These are phyloP conservation scores for Teunomyces panamensis DNA, from an alignment of 805 yeast genomes.

Conservation along the genomic window DNA sequence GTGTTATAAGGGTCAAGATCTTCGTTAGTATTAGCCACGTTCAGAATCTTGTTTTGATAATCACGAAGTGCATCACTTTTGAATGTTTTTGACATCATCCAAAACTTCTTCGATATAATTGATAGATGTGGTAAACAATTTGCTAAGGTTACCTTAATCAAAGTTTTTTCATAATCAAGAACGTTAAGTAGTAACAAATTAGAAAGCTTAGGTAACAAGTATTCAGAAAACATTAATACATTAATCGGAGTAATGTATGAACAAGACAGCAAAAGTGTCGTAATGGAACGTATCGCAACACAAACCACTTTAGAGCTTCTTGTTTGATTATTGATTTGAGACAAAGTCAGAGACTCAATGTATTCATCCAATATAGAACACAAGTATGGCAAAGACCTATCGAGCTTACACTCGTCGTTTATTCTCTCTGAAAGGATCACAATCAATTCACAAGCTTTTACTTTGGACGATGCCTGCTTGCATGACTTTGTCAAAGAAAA, in stretches of 20 bases:
- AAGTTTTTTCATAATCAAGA: slow-evolving; percentile 22
- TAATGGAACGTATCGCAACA: slow-evolving; percentile 59
- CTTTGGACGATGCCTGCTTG: slow-evolving; percentile 54
- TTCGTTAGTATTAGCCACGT: background rate
- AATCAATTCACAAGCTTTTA: slow-evolving; percentile 73
- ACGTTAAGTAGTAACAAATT: slow-evolving; percentile 23
- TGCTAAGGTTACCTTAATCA: slow-evolving; percentile 64
- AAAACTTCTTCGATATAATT: slow-evolving; percentile 56
- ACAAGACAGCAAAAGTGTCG: slow-evolving; percentile 66
- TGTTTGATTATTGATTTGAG: background rate
- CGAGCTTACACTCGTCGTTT: slow-evolving; percentile 81
- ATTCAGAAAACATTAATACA: slow-evolving; percentile 75
- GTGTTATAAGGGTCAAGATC: slow-evolving; percentile 17
- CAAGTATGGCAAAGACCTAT: slow-evolving; percentile 79
- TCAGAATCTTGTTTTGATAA: background rate
- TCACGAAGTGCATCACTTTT: slow-evolving; percentile 18
- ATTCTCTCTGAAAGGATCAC: slow-evolving; percentile 72
- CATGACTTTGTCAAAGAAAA: slow-evolving; percentile 62
- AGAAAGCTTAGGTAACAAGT: slow-evolving; percentile 66
- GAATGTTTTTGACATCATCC: slow-evolving; percentile 56
- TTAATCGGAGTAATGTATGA: slow-evolving; percentile 70
- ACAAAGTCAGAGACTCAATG: slow-evolving; percentile 12
- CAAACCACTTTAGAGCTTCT: slow-evolving; percentile 59
- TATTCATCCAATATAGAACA: slow-evolving; percentile 68
- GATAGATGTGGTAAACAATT: slow-evolving; percentile 73